Evolutionary conservation across 257 asterid species (phyloP).

Genomic region (Solanum pimpinellifolium): DNA sequence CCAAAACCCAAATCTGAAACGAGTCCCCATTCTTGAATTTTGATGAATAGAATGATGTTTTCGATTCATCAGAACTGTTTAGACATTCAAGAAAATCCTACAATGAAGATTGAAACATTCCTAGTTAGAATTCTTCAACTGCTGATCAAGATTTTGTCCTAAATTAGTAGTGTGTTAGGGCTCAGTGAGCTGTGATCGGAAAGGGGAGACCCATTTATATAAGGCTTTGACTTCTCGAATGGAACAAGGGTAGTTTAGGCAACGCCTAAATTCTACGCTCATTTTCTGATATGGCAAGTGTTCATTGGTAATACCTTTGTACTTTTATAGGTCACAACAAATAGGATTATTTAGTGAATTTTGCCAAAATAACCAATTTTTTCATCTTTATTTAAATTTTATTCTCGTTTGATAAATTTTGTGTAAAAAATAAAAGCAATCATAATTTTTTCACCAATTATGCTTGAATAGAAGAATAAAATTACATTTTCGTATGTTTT

Average conservation of each 20-base stretch:
- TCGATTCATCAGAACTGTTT: constrained; percentile 14
- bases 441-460: background rate
- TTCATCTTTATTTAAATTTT: background rate
- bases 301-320: background rate
- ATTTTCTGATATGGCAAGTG: constrained; percentile 1
- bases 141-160: background rate
- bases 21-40: constrained; percentile 42
- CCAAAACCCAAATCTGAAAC: constrained; percentile 54
- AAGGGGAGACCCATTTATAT: background rate
- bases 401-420: background rate
- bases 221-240: background rate
- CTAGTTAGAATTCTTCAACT: background rate
- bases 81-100: constrained; percentile 12
- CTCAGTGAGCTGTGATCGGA: background rate
- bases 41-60: background rate
- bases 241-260: background rate
- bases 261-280: background rate
- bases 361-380: background rate
- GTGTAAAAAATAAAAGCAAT: background rate
- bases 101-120: constrained; percentile 1
- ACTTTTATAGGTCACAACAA: background rate
- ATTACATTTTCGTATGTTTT: background rate
- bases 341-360: background rate
- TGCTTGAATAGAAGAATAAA: background rate
- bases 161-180: background rate